phyloP scores from a whole-genome alignment of 2,329 filamentous ascomycete species.

The Capronia coronata region DNA sequence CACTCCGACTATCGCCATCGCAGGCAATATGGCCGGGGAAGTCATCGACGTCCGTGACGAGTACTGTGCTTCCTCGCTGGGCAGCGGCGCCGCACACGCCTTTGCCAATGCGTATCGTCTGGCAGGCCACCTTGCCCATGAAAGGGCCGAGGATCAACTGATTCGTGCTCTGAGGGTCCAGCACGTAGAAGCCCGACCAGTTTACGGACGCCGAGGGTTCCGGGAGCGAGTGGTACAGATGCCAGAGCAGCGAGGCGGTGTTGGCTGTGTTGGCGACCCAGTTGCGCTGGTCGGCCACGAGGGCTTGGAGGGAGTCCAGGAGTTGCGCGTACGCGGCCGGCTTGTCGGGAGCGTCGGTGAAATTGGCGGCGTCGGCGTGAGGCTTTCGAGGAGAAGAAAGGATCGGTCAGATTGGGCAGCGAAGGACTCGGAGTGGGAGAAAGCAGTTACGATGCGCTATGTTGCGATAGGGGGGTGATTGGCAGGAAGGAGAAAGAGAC shows the following conservation, averaged over 20 bases:
- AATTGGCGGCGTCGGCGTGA: constrained; percentile 45
- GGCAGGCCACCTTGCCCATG: constrained; percentile 45
- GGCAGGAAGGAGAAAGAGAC: too few relatives aligned
- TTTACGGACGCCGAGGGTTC: constrained; percentile 41
- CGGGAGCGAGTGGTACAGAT: constrained; percentile 42
- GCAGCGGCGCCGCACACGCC: constrained; percentile 45
- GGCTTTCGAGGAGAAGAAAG: constrained; percentile 31
- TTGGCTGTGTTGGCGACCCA: constrained; percentile 46
- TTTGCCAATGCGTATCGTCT: constrained; percentile 41
- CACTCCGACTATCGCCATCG: constrained; percentile 44
- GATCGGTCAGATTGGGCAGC: background rate
- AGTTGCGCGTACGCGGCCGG: constrained; percentile 40
- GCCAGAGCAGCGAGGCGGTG: constrained; percentile 45
- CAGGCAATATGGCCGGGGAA: constrained; percentile 48
- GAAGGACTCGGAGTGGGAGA: background rate
- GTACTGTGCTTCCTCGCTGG: constrained; percentile 34
- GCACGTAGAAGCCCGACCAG: constrained; percentile 46
- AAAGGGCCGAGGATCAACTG: constrained; percentile 43
- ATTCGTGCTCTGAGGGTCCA: constrained; percentile 20
- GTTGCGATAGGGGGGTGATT: too few relatives aligned
- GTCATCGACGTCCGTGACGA: constrained; percentile 40
- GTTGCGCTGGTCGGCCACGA: constrained; percentile 41
- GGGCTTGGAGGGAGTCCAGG: constrained; percentile 35
- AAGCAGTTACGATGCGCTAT: background rate
- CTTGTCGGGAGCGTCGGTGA: constrained; percentile 36